These are phyloP conservation scores for Trichoderma atrobrunneum DNA, from an alignment of 2,329 filamentous ascomycete genomes.

Conservation along the genomic window DNA sequence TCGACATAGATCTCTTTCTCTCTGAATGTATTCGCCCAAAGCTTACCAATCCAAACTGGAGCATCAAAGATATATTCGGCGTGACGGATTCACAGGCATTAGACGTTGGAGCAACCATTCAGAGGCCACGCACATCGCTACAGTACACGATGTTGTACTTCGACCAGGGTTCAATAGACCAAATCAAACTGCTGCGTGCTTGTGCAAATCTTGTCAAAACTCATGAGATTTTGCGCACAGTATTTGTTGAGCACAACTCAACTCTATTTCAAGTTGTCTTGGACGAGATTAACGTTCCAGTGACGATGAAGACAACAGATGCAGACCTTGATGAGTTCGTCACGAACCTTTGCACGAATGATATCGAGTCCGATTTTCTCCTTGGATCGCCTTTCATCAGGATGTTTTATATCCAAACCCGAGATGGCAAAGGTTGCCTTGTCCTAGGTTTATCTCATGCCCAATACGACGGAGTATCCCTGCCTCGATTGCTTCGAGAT, in stretches of 20 bases:
- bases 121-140: conserved; percentile 25
- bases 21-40: conserved; percentile 20
- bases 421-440: neutral
- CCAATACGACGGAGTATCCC: conserved; percentile 49
- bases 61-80: conserved; percentile 25
- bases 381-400: neutral
- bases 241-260: conserved; percentile 24
- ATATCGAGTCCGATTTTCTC: neutral
- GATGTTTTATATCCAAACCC: neutral
- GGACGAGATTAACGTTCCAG: conserved; percentile 21
- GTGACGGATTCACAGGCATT: conserved; percentile 25
- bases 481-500: conserved; percentile 40
- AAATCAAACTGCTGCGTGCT: conserved; percentile 23
- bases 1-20: conserved; percentile 24
- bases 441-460: conserved; percentile 42
- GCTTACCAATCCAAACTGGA: conserved; percentile 25
- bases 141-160: conserved; percentile 32
- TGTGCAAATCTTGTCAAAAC: conserved; percentile 26
- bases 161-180: conserved; percentile 22
- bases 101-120: conserved; percentile 26
- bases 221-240: conserved; percentile 28
- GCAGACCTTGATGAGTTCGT: neutral
- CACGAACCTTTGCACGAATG: neutral
- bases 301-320: conserved; percentile 1
- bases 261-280: conserved; percentile 26